Percentiles rank a stretch among this genome's conserved stretches.
Evolutionary conservation across 2,329 filamentous ascomycete genomes (phyloP).

Genomic region (Colletotrichum lini): DNA sequence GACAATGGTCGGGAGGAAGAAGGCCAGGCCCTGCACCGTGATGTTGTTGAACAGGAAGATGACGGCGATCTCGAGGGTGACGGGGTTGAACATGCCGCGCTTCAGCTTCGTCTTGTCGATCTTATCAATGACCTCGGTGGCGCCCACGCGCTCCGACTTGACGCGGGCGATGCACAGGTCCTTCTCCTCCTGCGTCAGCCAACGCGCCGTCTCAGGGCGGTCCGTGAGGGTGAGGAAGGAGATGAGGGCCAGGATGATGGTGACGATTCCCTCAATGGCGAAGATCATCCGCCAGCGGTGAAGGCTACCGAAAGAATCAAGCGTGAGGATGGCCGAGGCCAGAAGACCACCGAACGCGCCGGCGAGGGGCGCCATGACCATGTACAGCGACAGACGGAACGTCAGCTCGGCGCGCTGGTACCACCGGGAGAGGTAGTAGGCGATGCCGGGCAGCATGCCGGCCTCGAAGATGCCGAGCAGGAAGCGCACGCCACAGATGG

Average conservation of each 20-base stretch:
- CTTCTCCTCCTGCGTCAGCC: constrained; percentile 77
- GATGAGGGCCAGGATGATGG: constrained; percentile 61
- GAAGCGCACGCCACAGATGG: constrained; percentile 74
- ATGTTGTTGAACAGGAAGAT: constrained; percentile 78
- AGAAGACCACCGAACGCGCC: constrained; percentile 80
- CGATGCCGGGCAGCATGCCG: constrained; percentile 81
- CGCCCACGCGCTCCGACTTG: constrained; percentile 77
- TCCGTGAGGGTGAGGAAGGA: constrained; percentile 77
- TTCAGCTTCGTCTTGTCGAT: constrained; percentile 72
- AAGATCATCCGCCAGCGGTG: constrained; percentile 79
- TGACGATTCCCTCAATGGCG: constrained; percentile 77
- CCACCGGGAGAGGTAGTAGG: constrained; percentile 81
- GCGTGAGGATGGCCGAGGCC: constrained; percentile 73
- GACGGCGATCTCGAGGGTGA: constrained; percentile 69
- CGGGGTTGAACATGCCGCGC: constrained; percentile 74
- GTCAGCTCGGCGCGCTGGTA: constrained; percentile 78
- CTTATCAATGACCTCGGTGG: constrained; percentile 72
- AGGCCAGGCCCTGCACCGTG: constrained; percentile 79
- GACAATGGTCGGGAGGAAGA: constrained; percentile 80
- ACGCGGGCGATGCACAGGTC: constrained; percentile 76
- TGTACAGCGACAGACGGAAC: constrained; percentile 77
- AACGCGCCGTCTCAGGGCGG: constrained; percentile 76
- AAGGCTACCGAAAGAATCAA: constrained; percentile 71
- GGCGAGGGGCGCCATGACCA: constrained; percentile 79
- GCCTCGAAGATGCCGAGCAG: constrained; percentile 79